These are phyloP conservation scores for Populus tremula DNA, from an alignment of 345 rosid genomes.

Conservation along the genomic window DNA sequence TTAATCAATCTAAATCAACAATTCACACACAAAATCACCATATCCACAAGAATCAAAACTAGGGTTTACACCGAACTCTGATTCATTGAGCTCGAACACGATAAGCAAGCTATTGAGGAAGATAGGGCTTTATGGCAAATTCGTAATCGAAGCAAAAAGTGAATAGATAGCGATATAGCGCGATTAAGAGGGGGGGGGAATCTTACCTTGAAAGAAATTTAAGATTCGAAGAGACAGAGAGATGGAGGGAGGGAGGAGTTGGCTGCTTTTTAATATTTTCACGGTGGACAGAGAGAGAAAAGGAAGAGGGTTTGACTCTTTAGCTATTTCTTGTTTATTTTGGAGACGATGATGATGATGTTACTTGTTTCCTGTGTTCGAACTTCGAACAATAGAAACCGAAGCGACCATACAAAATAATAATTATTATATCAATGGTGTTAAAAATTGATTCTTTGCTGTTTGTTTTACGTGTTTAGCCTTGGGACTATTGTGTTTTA, in stretches of 20 bases:
- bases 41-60: constrained; percentile 32
- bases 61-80: constrained; percentile 40
- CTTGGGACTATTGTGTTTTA: background rate
- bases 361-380: constrained; percentile 11
- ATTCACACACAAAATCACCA: background rate
- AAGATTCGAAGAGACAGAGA: constrained; percentile 22
- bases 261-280: background rate
- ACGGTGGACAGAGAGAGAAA: background rate
- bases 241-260: constrained; percentile 4
- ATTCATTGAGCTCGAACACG: constrained; percentile 9
- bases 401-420: constrained; percentile 1
- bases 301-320: constrained; percentile 26
- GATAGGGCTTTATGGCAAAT: constrained; percentile 57
- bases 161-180: background rate
- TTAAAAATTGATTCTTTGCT: background rate
- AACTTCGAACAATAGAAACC: constrained; percentile 7
- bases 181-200: background rate
- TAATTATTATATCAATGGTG: background rate
- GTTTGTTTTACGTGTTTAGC: background rate
- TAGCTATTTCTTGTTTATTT: constrained; percentile 43
- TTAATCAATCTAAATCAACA: constrained; percentile 2
- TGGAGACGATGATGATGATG: constrained; percentile 26
- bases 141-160: constrained; percentile 20
- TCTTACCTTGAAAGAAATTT: constrained; percentile 30
- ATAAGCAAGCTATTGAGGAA: constrained; percentile 14